phyloP scores from a whole-genome alignment of 352 stramenopile species.

The Phytophthora sansomeana region DNA sequence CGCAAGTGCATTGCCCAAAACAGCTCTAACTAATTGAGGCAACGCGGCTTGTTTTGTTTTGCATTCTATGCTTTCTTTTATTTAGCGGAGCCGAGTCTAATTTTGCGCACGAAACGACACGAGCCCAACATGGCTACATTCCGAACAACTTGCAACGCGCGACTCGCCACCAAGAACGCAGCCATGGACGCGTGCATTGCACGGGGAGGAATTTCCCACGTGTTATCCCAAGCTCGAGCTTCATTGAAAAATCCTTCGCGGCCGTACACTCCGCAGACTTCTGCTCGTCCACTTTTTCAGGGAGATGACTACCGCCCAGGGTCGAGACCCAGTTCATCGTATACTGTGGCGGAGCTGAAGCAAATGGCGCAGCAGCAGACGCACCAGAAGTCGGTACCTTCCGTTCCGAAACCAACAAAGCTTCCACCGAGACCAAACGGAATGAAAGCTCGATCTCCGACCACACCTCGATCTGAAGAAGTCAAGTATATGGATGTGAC shows the following conservation, averaged over 20 bases:
- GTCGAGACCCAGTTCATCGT: constrained; percentile 76
- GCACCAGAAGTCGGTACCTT: constrained; percentile 19
- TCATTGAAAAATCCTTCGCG: constrained; percentile 85
- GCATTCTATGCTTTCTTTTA: no score
- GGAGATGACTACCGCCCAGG: constrained; percentile 78
- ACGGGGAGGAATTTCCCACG: constrained; percentile 78
- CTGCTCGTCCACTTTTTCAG: constrained; percentile 69
- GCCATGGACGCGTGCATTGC: constrained; percentile 82
- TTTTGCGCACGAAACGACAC: constrained; percentile 42
- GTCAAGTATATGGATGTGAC: not conserved
- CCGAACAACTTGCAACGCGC: not conserved
- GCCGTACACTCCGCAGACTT: constrained; percentile 76
- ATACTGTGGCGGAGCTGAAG: constrained; percentile 53
- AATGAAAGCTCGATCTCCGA: constrained; percentile 19
- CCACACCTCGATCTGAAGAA: not conserved
- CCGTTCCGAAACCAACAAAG: constrained; percentile 11
- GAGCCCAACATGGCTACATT: constrained; percentile 26
- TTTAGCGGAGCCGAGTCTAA: constrained; percentile 8
- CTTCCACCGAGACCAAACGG: constrained; percentile 26
- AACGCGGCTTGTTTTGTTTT: no score
- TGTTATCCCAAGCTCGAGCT: constrained; percentile 77
- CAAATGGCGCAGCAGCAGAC: constrained; percentile 44
- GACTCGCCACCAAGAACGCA: constrained; percentile 6
- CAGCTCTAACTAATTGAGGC: not conserved
- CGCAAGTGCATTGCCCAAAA: no score